Conservation (phyloP, 129 eudicot genomes). For the Tanacetum coccineum region DNA sequence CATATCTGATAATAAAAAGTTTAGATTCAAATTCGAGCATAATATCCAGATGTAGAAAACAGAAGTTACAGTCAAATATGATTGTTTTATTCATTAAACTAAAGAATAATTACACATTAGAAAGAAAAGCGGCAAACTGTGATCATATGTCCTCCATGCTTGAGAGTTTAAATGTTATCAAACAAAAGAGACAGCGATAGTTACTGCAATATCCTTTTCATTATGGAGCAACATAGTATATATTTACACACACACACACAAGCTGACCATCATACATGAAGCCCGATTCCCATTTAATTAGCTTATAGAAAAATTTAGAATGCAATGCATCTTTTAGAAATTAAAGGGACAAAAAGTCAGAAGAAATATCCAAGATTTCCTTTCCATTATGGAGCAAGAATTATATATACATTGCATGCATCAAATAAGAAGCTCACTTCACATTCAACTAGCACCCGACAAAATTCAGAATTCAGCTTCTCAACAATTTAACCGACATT, state of each 20-base stretch:
- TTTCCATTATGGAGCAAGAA: constrained; percentile 7
- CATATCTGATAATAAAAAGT: background rate
- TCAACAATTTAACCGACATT: constrained; percentile 2
- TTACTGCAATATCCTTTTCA: constrained; percentile 15
- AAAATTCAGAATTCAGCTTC: background rate
- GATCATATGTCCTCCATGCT: background rate
- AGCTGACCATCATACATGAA: background rate
- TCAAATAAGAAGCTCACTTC: constrained; percentile 9
- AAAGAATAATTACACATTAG: background rate
- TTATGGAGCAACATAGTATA: constrained; percentile 5
- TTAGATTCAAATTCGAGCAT: background rate
- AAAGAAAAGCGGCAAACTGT: background rate
- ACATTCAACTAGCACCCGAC: background rate
- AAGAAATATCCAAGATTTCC: background rate
- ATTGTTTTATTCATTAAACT: background rate
- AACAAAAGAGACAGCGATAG: constrained; percentile 5
- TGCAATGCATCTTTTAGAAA: background rate
- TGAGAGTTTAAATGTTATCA: background rate
- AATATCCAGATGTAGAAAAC: background rate
- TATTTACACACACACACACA: background rate
- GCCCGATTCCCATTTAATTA: constrained; percentile 10
- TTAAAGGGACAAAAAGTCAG: background rate
- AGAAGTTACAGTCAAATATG: background rate
- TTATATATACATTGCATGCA: background rate
- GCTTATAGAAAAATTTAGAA: background rate